A percentile compares a stretch with the other conserved stretches of the same genome.
phyloP scores from a whole-genome alignment of 257 asterid genomes.

The Knoxia roxburghii region DNA sequence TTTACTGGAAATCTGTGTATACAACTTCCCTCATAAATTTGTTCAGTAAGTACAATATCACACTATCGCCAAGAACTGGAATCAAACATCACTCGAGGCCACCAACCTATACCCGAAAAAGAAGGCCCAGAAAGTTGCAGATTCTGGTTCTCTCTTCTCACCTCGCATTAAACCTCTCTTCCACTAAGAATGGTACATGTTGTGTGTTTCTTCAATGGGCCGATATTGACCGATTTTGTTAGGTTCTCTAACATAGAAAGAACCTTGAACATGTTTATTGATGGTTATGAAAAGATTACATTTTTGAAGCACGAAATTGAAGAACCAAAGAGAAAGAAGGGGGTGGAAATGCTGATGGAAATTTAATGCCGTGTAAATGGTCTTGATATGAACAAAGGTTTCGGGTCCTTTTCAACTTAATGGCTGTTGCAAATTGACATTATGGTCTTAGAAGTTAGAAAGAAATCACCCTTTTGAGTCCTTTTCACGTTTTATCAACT shows the following conservation, averaged over 20 bases:
- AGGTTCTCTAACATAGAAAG: too few species aligned
- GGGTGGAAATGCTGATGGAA: too few species aligned
- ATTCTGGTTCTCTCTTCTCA: neutral
- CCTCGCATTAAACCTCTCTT: too few species aligned
- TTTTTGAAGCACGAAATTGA: too few species aligned
- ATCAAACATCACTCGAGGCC: neutral
- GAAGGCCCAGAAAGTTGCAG: too few species aligned
- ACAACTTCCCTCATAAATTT: conserved; percentile 1
- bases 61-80: neutral
- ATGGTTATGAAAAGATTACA: too few species aligned
- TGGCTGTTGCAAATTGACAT: neutral
- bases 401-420: neutral
- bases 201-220: too few species aligned
- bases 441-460: too few species aligned
- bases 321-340: too few species aligned
- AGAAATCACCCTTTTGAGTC: neutral
- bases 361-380: neutral
- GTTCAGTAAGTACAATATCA: neutral
- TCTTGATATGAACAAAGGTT: neutral
- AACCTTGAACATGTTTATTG: too few species aligned
- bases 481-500: neutral
- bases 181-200: too few species aligned
- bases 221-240: too few species aligned
- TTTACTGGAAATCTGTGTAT: neutral
- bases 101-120: neutral